Evolutionary conservation across 768 basidiomycete genomes (phyloP).

Genomic region (Galerina sulciceps): DNA sequence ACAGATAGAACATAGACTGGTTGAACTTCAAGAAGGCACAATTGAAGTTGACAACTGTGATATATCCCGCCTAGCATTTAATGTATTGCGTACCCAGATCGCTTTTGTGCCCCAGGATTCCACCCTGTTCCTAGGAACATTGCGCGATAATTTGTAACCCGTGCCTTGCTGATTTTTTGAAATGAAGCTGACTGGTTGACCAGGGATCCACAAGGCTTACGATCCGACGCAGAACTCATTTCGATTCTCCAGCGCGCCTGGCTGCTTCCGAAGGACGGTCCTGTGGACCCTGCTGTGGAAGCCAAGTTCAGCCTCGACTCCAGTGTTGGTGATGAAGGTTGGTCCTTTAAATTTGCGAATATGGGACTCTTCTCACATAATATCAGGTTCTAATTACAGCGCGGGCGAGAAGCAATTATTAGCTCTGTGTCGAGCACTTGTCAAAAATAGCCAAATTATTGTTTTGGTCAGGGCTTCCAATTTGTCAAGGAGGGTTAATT

Average conservation of each 20-base stretch:
- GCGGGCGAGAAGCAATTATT: constrained; percentile 73
- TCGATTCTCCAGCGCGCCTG: constrained; percentile 63
- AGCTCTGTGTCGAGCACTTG: constrained; percentile 63
- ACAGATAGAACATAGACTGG: constrained; percentile 42
- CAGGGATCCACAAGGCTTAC: constrained; percentile 57
- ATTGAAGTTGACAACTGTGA: constrained; percentile 63
- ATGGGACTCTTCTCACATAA: background rate
- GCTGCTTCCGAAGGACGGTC: constrained; percentile 56
- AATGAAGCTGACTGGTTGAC: background rate
- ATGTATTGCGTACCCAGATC: constrained; percentile 54
- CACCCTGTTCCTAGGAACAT: constrained; percentile 49
- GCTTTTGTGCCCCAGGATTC: constrained; percentile 73
- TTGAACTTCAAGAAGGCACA: constrained; percentile 59
- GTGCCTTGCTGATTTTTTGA: background rate
- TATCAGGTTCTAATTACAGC: constrained; percentile 60
- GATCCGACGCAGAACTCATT: constrained; percentile 66
- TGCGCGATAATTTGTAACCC: constrained; percentile 50
- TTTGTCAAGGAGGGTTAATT: background rate
- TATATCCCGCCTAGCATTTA: constrained; percentile 54
- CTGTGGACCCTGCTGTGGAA: constrained; percentile 48
- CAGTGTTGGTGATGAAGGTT: constrained; percentile 65
- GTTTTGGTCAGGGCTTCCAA: constrained; percentile 45
- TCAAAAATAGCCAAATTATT: constrained; percentile 63
- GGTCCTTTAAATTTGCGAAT: constrained; percentile 5
- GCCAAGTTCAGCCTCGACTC: constrained; percentile 74